Percentiles rank a stretch among this genome's conserved stretches.
phyloP scores from a whole-genome alignment of 116 monocot genomes.

The Posidonia oceanica region DNA sequence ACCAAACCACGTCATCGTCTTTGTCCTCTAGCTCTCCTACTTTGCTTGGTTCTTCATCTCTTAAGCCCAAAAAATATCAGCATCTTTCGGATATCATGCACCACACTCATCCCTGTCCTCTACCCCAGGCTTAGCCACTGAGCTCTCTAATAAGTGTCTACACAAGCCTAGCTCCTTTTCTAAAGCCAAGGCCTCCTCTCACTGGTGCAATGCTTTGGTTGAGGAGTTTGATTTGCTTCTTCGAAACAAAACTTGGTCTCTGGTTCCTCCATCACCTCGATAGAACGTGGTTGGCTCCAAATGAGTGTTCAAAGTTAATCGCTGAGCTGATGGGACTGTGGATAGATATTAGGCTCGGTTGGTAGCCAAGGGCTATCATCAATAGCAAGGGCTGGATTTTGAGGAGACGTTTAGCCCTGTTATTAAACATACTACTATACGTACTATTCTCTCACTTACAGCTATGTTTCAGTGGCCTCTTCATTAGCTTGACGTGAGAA shows the following conservation, averaged over 20 bases:
- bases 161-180: not conserved
- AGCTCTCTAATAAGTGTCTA: not conserved
- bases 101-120: not conserved
- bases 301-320: not conserved
- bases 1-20: not conserved
- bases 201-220: not conserved
- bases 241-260: not conserved
- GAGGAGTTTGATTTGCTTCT: conserved; percentile 3
- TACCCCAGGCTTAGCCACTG: not conserved
- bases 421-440: too few species aligned
- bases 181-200: not conserved
- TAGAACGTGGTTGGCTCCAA: not conserved
- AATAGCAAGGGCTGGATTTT: too few species aligned
- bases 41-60: not conserved
- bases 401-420: too few species aligned
- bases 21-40: not conserved
- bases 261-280: not conserved
- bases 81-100: not conserved
- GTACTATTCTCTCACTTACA: not conserved
- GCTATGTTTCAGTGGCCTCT: not conserved
- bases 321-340: not conserved
- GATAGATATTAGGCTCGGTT: not conserved
- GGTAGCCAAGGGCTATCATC: not conserved
- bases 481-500: not conserved
- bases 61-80: not conserved